phyloP scores from a whole-genome alignment of 179 eudicot genomes.

The Amaranthus tricolor region DNA sequence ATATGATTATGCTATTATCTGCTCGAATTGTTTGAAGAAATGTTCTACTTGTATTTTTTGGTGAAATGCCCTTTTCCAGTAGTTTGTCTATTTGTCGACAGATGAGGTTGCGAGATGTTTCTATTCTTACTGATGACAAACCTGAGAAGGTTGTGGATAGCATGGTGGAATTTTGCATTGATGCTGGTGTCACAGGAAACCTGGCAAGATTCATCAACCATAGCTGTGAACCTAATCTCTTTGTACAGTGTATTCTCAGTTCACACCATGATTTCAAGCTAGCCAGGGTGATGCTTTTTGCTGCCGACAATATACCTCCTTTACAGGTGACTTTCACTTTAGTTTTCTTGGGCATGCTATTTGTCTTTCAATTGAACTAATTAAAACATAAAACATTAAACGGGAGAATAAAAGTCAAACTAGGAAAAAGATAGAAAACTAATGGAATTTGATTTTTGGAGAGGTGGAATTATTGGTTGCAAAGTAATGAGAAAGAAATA shows the following conservation, averaged over 20 bases:
- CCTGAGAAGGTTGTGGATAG: constrained; percentile 42
- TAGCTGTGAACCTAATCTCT: constrained; percentile 84
- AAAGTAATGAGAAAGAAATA: too few relatives aligned
- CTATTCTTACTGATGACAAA: constrained; percentile 44
- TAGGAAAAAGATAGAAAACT: too few relatives aligned
- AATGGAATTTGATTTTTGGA: too few relatives aligned
- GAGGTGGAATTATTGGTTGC: too few relatives aligned
- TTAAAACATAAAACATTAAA: too few relatives aligned
- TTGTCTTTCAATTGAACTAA: not conserved
- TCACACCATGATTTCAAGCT: constrained; percentile 62
- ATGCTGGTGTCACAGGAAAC: constrained; percentile 64
- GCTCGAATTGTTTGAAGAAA: too few relatives aligned
- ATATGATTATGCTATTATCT: too few relatives aligned
- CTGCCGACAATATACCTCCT: constrained; percentile 94
- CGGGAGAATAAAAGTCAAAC: too few relatives aligned
- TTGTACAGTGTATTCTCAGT: constrained; percentile 79
- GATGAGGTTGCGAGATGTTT: constrained; percentile 70
- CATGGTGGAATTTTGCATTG: constrained; percentile 69
- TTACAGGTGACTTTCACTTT: constrained; percentile 43
- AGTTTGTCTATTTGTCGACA: constrained; percentile 17
- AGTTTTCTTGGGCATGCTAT: not conserved
- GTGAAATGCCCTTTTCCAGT: not conserved
- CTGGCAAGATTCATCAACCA: constrained; percentile 81
- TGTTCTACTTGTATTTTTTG: too few relatives aligned
- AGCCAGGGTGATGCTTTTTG: constrained; percentile 74